Percentiles rank a stretch among this genome's conserved stretches.
Evolutionary conservation across 495 filamentous ascomycete genomes (phyloP).

Genomic region (Margaritispora aquatica): DNA sequence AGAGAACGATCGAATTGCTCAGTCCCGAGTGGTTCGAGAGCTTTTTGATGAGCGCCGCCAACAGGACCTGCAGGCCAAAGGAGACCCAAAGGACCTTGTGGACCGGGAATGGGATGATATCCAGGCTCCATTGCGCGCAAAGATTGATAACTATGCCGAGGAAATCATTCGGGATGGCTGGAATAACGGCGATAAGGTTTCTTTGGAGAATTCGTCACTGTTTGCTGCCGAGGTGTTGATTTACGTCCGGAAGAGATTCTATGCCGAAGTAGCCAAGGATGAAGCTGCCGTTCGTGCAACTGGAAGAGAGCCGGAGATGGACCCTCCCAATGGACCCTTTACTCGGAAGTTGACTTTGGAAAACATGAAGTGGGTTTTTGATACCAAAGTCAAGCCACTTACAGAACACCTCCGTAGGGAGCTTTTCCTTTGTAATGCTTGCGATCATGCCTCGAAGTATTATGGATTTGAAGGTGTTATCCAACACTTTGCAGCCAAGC

Average conservation of each 20-base stretch:
- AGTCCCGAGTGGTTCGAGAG: slow-evolving; percentile 37
- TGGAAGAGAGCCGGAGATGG: slow-evolving; percentile 32
- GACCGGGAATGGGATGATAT: slow-evolving; percentile 63
- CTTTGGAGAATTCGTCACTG: slow-evolving; percentile 48
- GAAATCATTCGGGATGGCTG: slow-evolving; percentile 55
- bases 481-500: slow-evolving; percentile 77
- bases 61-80: slow-evolving; percentile 37
- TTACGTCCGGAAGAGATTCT: slow-evolving; percentile 55
- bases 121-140: slow-evolving; percentile 54
- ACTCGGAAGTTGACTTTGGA: slow-evolving; percentile 61
- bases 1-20: slow-evolving; percentile 38
- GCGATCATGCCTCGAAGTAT: slow-evolving; percentile 51
- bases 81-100: slow-evolving; percentile 49
- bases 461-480: slow-evolving; percentile 73
- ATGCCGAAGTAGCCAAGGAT: slow-evolving; percentile 47
- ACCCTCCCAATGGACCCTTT: slow-evolving; percentile 46
- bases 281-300: slow-evolving; percentile 36
- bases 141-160: slow-evolving; percentile 54
- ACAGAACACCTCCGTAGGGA: slow-evolving; percentile 59
- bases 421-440: slow-evolving; percentile 67
- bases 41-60: slow-evolving; percentile 32
- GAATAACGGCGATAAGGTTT: slow-evolving; percentile 48
- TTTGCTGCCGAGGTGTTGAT: slow-evolving; percentile 64
- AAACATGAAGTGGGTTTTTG: slow-evolving; percentile 82
- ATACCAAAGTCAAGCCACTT: slow-evolving; percentile 62